Conservation (phyloP, 164 flowering plant genomes). For the Magnolia changhungtana region DNA sequence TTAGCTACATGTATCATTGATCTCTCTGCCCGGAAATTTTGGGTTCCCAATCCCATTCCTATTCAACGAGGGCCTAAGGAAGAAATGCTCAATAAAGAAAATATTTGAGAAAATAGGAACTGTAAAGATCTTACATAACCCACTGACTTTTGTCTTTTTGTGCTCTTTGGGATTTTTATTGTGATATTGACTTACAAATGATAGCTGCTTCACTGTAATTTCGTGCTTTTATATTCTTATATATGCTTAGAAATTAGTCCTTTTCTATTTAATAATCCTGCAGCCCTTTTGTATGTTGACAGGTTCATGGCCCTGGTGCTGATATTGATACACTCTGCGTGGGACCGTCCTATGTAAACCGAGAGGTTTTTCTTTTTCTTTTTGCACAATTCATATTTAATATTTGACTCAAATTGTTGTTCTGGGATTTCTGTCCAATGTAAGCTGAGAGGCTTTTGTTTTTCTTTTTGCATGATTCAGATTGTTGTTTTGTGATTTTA, state of each 20-base stretch:
- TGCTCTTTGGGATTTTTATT: not conserved
- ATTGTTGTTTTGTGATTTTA: not conserved
- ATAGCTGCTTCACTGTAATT: not conserved
- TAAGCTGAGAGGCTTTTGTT: slow-evolving; percentile 65
- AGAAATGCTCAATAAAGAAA: too few relatives aligned
- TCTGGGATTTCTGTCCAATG: slow-evolving; percentile 42
- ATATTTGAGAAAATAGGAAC: too few relatives aligned
- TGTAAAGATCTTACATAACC: too few relatives aligned
- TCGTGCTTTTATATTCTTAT: not conserved
- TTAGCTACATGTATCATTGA: too few relatives aligned
- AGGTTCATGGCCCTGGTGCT: slow-evolving; percentile 96
- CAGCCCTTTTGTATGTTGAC: not conserved
- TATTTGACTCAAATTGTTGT: not conserved
- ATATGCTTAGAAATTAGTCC: not conserved
- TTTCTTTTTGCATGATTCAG: not conserved
- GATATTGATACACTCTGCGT: slow-evolving; percentile 95
- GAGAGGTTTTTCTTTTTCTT: slow-evolving; percentile 50
- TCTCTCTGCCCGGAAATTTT: too few relatives aligned
- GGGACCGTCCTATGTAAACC: slow-evolving; percentile 90
- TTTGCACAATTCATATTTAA: not conserved
- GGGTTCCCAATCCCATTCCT: too few relatives aligned
- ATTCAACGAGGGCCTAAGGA: too few relatives aligned
- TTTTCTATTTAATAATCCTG: not conserved
- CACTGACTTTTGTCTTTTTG: not conserved
- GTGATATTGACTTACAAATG: not conserved